Evolutionary conservation across 805 yeast species (phyloP).

Genomic region (Lachancea quebecensis): DNA sequence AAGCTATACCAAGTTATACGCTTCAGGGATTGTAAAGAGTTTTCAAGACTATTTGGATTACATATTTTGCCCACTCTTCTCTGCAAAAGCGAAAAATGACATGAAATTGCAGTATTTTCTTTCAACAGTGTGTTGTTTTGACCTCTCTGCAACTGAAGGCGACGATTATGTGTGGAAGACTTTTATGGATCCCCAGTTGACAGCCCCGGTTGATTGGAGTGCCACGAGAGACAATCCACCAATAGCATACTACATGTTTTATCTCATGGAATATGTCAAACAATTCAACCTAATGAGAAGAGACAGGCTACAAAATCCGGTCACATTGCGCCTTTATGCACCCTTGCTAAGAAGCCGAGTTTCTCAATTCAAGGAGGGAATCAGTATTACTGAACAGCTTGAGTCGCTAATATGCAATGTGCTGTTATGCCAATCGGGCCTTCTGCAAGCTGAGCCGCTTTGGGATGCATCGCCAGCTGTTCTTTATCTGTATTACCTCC

Average conservation of each 20-base stretch:
- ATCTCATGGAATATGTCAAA: slow-evolving; percentile 25
- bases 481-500: slow-evolving; percentile 22
- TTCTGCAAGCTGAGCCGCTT: slow-evolving; percentile 25
- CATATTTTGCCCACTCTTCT: slow-evolving; percentile 32
- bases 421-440: slow-evolving; percentile 26
- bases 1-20: slow-evolving; percentile 23
- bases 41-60: slow-evolving; percentile 31
- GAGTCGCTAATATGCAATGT: slow-evolving; percentile 27
- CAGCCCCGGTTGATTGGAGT: slow-evolving; percentile 26
- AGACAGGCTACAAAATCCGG: slow-evolving; percentile 14
- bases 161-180: slow-evolving; percentile 24
- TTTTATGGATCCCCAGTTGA: slow-evolving; percentile 13
- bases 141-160: slow-evolving; percentile 24
- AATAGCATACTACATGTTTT: slow-evolving; percentile 34
- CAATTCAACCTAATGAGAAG: slow-evolving; percentile 15
- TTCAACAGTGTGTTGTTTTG: slow-evolving; percentile 30
- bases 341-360: slow-evolving; percentile 20
- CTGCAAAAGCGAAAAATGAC: slow-evolving; percentile 19
- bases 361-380: slow-evolving; percentile 21
- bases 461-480: slow-evolving; percentile 20
- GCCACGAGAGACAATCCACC: slow-evolving; percentile 34
- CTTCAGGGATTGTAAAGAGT: slow-evolving; percentile 15
- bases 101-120: slow-evolving; percentile 28
- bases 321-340: slow-evolving; percentile 21
- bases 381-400: slow-evolving; percentile 22